Evolutionary conservation across 371 early-diverging fungal species (phyloP), one percentile per base, ranked within the genome.

Genomic region (Chytridiales sp.): DNA sequence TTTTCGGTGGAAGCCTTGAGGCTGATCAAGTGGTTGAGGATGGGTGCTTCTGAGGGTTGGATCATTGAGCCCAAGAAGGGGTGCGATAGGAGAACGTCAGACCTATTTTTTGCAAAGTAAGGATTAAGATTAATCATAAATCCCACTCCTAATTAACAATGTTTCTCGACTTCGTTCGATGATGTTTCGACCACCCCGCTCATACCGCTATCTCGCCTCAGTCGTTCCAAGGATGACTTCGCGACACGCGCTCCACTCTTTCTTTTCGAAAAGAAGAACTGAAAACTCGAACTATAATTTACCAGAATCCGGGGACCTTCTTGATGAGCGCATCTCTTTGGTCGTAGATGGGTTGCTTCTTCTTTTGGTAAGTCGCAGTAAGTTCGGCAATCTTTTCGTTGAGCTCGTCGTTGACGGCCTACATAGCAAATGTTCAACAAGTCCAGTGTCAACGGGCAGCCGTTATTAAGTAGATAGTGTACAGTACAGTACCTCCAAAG

Each of bases 301-400:
- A 48, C 48, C 48, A 48, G 19, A 48, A 48, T 27, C 22, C 48
- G 8, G 6, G 17, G 22, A 48, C 32, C 29, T 48, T 48, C 4
- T 15, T 32, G 32, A 27, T 6, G 27, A 27, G 15, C 48, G 26
- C 9, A 32, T 48, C 48, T 11, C 48, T 6, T 32, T 48, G 21
- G 15, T 9, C 19, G 4, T 30, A 4, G 11, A 48, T 13, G 32
- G 48, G 48, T 32, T 48, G 13, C 29, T 27, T 27, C 48, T 48
- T 48, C 4, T 4, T 27, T 11, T 48, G 30, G 27, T 30, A 15
- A 32, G 19, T 8, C 5, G 4, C 9, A 15, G 13, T 19, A 32
- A 48, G 48, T 32, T 48, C 22, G 4, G 6, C 11, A 4, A 6
- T 48, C 5, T 15, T 9, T 5, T 5, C 48, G 30, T 48, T 15